These are phyloP conservation scores for Curvularia verruculosa DNA, from an alignment of 2,329 filamentous ascomycete species.

Conservation along the genomic window DNA sequence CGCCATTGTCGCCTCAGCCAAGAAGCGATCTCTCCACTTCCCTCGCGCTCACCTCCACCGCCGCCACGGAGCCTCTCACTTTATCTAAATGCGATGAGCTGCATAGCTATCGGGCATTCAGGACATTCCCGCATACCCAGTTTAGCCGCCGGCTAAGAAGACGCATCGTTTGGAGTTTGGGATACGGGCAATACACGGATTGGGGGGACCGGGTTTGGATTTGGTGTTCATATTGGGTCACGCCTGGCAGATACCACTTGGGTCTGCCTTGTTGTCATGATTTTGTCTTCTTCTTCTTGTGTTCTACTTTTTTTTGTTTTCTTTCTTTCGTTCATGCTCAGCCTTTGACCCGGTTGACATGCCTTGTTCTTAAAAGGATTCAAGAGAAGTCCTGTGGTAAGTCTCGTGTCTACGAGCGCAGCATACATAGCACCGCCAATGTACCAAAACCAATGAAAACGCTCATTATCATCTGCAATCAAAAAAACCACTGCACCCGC, in stretches of 20 bases:
- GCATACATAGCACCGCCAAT: constrained; percentile 13
- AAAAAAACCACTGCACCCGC: neutral
- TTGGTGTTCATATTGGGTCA: constrained; percentile 24
- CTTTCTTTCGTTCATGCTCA: constrained; percentile 28
- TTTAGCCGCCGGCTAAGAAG: constrained; percentile 17
- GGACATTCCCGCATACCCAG: constrained; percentile 9
- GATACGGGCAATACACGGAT: constrained; percentile 15
- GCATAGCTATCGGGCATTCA: constrained; percentile 6
- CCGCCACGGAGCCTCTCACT: constrained; percentile 33
- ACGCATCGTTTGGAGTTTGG: constrained; percentile 35
- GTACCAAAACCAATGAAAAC: constrained; percentile 24
- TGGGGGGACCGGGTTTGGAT: constrained; percentile 17
- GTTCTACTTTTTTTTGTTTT: constrained; percentile 15
- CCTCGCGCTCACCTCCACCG: constrained; percentile 40
- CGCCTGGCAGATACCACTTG: constrained; percentile 15
- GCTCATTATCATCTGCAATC: constrained; percentile 14
- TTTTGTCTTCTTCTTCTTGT: constrained; percentile 10
- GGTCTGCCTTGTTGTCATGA: constrained; percentile 18
- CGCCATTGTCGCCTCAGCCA: constrained; percentile 21
- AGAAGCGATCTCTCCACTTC: constrained; percentile 26
- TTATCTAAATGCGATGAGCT: constrained; percentile 22
- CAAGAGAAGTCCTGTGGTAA: constrained; percentile 18
- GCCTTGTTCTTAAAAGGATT: constrained; percentile 18
- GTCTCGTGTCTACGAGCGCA: constrained; percentile 16
- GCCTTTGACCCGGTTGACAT: constrained; percentile 18